A percentile compares a stretch with the other conserved stretches of the same genome.
These are phyloP conservation scores for Musa beccarii DNA, from an alignment of 176 grass and related monocot genomes.

Conservation along the genomic window DNA sequence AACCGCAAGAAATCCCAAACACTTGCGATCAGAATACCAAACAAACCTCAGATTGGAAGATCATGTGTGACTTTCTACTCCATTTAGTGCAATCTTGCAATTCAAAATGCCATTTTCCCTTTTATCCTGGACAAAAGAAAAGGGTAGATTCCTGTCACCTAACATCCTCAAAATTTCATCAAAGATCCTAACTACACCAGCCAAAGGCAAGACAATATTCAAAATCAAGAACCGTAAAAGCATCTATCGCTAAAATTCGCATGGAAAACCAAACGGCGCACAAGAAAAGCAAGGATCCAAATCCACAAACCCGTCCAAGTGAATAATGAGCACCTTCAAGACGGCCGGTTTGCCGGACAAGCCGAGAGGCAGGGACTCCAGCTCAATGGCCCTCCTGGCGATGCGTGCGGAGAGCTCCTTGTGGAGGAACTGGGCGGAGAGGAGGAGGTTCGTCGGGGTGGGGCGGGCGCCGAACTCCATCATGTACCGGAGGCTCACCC, in stretches of 20 bases:
- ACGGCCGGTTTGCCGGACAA: constrained; percentile 68
- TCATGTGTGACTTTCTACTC: background rate
- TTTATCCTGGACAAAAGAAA: background rate
- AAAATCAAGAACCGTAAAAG: background rate
- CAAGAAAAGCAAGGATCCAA: background rate
- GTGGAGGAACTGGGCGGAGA: constrained; percentile 88
- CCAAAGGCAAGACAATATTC: background rate
- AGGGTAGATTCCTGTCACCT: background rate
- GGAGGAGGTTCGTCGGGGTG: constrained; percentile 48
- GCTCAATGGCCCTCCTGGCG: constrained; percentile 63
- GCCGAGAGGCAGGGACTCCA: constrained; percentile 69
- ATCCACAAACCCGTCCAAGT: background rate
- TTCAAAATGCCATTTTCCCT: too few species aligned
- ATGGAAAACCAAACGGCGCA: background rate
- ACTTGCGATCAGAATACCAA: background rate
- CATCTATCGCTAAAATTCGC: background rate
- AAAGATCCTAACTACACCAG: background rate
- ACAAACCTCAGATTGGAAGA: background rate
- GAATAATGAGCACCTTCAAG: constrained; percentile 41
- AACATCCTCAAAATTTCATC: background rate
- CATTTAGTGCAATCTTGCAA: background rate
- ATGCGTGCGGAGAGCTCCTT: constrained; percentile 79
- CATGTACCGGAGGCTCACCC: constrained; percentile 92
- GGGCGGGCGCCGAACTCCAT: constrained; percentile 88
- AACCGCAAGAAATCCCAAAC: background rate